phyloP scores from a whole-genome alignment of 2,329 filamentous ascomycete genomes.

The Tolypocladium sp. region DNA sequence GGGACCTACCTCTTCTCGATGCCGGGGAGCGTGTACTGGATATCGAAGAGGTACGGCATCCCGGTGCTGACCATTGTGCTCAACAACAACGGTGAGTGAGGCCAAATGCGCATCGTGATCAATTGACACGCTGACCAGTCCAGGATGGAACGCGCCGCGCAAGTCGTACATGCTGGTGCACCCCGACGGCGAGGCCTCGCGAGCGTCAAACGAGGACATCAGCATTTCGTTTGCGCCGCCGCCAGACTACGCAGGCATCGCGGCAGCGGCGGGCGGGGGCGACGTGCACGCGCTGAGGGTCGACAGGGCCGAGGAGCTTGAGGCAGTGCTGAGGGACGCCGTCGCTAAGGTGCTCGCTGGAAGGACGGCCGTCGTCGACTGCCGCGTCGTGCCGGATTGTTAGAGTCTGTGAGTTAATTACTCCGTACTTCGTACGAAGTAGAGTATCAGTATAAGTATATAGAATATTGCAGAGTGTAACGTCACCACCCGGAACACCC shows the following conservation, averaged over 20 bases:
- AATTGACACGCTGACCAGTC: not conserved
- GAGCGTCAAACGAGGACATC: slow-evolving; percentile 5
- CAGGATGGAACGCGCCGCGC: slow-evolving; percentile 8
- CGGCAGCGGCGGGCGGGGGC: slow-evolving; percentile 4
- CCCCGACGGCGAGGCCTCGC: slow-evolving; percentile 1
- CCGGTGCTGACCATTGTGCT: slow-evolving; percentile 38
- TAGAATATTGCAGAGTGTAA: no score
- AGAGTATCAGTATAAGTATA: no score
- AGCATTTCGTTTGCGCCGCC: slow-evolving; percentile 6
- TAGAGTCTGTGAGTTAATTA: not conserved
- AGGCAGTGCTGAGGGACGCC: slow-evolving; percentile 4
- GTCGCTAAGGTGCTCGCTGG: slow-evolving; percentile 1
- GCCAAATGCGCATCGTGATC: not conserved
- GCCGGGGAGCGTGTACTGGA: slow-evolving; percentile 39
- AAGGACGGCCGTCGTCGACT: slow-evolving; percentile 1
- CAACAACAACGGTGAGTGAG: slow-evolving; percentile 33
- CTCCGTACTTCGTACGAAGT: no score
- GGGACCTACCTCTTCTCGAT: slow-evolving; percentile 39
- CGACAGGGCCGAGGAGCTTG: not conserved
- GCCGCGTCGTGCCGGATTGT: not conserved
- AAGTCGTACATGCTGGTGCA: slow-evolving; percentile 5
- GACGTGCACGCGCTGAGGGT: slow-evolving; percentile 3
- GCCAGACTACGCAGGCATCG: slow-evolving; percentile 5
- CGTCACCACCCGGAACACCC: no score
- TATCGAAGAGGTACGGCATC: slow-evolving; percentile 34